A percentile compares a stretch with the other conserved stretches of the same genome.
phyloP scores from a whole-genome alignment of 2,329 filamentous ascomycete genomes.

The Fusarium humuli region DNA sequence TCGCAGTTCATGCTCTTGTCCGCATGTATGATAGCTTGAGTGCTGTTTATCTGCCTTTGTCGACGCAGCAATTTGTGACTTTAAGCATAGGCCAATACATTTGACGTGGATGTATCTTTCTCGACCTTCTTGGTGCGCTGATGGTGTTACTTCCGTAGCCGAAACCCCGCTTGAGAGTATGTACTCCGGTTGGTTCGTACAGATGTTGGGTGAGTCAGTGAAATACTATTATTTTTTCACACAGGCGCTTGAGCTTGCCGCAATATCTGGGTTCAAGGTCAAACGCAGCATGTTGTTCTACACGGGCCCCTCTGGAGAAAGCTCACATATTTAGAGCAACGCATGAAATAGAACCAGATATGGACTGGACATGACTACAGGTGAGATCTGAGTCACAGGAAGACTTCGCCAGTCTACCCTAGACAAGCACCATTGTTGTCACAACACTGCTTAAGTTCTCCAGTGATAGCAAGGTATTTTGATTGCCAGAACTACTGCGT shows the following conservation, averaged over 20 bases:
- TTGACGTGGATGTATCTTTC: not conserved
- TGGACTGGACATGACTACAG: not conserved
- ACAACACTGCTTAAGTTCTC: not conserved
- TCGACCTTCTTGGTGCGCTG: not conserved
- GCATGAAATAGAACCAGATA: too few species aligned
- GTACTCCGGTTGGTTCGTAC: slow-evolving; percentile 5
- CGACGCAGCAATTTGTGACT: not conserved
- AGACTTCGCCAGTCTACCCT: slow-evolving; percentile 12
- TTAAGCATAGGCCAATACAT: not conserved
- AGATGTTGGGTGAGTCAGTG: slow-evolving; percentile 12
- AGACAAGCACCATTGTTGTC: not conserved
- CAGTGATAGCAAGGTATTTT: not conserved
- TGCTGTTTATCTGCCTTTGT: not conserved
- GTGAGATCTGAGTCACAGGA: not conserved
- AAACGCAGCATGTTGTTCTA: not conserved
- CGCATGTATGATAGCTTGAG: not conserved
- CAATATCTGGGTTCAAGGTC: not conserved
- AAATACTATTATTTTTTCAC: not conserved
- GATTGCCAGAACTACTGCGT: not conserved
- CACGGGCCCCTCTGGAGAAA: not conserved
- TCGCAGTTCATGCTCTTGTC: slow-evolving; percentile 14
- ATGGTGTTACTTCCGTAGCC: not conserved
- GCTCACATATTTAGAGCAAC: not conserved
- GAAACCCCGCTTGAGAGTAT: slow-evolving; percentile 3
- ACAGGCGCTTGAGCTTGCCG: not conserved